Evolutionary conservation across 495 filamentous ascomycete species (phyloP).

Genomic region (Thozetella sp.): DNA sequence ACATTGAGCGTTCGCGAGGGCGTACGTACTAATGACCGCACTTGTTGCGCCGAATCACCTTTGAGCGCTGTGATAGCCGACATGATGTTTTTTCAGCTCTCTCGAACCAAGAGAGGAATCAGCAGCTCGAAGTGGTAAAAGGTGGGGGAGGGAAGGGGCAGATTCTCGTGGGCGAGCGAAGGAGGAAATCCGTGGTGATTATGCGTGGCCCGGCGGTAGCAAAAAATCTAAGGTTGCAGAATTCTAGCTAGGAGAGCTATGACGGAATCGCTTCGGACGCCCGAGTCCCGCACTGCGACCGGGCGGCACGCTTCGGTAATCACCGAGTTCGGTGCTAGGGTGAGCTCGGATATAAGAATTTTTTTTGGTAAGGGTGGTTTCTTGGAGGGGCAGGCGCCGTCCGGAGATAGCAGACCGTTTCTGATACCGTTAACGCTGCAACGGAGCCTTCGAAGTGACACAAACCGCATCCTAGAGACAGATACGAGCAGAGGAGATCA

Average conservation of each 20-base stretch:
- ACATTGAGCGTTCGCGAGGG: not conserved
- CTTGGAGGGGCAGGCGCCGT: not conserved
- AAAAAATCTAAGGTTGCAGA: not conserved
- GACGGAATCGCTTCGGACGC: slow-evolving; percentile 11
- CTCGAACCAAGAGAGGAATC: not conserved
- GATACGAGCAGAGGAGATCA: too few species aligned
- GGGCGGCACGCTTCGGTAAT: slow-evolving; percentile 10
- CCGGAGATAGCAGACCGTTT: too few species aligned
- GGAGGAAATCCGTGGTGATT: not conserved
- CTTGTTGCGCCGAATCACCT: slow-evolving; percentile 70
- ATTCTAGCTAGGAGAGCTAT: slow-evolving; percentile 6
- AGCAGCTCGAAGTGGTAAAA: not conserved
- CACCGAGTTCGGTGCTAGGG: slow-evolving; percentile 7
- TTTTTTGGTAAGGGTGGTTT: not conserved
- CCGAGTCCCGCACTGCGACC: not conserved
- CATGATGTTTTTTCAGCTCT: slow-evolving; percentile 29
- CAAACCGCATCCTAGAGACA: not conserved
- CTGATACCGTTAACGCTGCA: too few species aligned
- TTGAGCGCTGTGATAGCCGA: slow-evolving; percentile 49
- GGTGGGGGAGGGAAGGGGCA: not conserved
- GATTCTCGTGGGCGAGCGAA: not conserved
- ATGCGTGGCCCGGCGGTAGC: not conserved
- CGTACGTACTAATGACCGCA: slow-evolving; percentile 67
- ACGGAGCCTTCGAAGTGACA: too few species aligned
- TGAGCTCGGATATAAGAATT: slow-evolving; percentile 8